These are phyloP conservation scores for Croton setiger DNA, from an alignment of 441 rosid genomes.

Conservation along the genomic window DNA sequence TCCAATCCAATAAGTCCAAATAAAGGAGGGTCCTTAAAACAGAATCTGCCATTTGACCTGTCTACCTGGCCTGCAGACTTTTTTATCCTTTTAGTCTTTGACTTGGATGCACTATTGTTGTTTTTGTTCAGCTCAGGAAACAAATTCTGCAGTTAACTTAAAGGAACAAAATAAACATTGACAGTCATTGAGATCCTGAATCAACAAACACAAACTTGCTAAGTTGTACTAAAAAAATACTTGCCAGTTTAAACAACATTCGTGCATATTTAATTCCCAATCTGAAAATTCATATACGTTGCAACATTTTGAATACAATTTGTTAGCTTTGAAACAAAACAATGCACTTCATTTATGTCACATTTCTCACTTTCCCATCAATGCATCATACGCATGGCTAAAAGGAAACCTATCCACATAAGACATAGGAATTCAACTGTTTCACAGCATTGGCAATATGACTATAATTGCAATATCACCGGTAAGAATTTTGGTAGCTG, in stretches of 20 bases:
- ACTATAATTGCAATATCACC: not conserved
- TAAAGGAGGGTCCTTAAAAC: conserved; percentile 31
- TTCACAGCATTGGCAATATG: conserved; percentile 3
- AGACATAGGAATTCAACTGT: not conserved
- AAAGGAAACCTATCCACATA: not conserved
- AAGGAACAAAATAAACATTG: not conserved
- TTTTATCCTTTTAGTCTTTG: conserved; percentile 24
- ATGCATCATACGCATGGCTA: not conserved
- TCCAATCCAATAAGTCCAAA: conserved; percentile 24
- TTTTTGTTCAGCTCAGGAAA: conserved; percentile 21
- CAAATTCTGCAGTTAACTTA: conserved; percentile 32
- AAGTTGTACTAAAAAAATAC: not conserved
- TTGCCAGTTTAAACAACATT: not conserved
- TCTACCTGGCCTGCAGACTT: conserved; percentile 22
- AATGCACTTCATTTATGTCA: not conserved
- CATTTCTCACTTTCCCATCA: not conserved
- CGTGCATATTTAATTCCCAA: not conserved
- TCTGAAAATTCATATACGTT: not conserved
- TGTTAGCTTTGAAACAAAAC: not conserved
- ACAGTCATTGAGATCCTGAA: not conserved
- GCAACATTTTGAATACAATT: not conserved
- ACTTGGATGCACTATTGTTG: conserved; percentile 13
- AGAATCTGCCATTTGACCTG: conserved; percentile 22
- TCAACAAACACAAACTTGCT: not conserved
- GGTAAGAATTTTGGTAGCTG: not conserved